Conservation (phyloP, 371 early-diverging fungal genomes). For the Enteropsectra breve region DNA sequence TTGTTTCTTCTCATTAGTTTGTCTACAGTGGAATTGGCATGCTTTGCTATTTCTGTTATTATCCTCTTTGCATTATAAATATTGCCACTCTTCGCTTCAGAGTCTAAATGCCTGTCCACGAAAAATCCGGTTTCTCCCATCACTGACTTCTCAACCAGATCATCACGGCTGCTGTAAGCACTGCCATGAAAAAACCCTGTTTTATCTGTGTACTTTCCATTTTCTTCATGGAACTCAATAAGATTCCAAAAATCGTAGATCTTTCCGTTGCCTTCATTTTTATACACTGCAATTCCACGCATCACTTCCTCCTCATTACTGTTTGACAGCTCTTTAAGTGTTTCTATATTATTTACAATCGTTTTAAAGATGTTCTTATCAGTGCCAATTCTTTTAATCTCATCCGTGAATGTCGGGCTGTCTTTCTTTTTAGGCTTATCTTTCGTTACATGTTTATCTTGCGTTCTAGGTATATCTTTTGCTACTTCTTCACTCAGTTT, state of each 20-base stretch:
- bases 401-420: neutral
- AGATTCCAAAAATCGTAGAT: constrained; percentile 52
- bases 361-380: constrained; percentile 3
- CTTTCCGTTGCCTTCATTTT: constrained; percentile 13
- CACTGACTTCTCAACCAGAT: constrained; percentile 34
- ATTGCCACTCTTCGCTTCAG: constrained; percentile 18
- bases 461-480: too few relatives aligned
- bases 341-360: constrained; percentile 20
- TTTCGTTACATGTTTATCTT: too few relatives aligned
- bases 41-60: constrained; percentile 44
- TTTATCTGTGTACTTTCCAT: constrained; percentile 35
- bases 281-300: constrained; percentile 40
- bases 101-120: constrained; percentile 27
- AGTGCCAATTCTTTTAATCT: constrained; percentile 17
- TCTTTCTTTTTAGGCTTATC: neutral
- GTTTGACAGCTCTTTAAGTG: constrained; percentile 8
- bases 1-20: constrained; percentile 32
- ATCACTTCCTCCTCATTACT: constrained; percentile 15
- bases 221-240: constrained; percentile 35
- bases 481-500: neutral
- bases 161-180: constrained; percentile 12
- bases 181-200: constrained; percentile 47
- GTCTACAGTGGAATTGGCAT: constrained; percentile 35
- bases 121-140: constrained; percentile 50
- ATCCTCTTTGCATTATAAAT: constrained; percentile 38